Evolutionary conservation across 106 monocot genomes (phyloP), one percentile per base, ranked within the genome.

Genomic region (Acorus calamus): DNA sequence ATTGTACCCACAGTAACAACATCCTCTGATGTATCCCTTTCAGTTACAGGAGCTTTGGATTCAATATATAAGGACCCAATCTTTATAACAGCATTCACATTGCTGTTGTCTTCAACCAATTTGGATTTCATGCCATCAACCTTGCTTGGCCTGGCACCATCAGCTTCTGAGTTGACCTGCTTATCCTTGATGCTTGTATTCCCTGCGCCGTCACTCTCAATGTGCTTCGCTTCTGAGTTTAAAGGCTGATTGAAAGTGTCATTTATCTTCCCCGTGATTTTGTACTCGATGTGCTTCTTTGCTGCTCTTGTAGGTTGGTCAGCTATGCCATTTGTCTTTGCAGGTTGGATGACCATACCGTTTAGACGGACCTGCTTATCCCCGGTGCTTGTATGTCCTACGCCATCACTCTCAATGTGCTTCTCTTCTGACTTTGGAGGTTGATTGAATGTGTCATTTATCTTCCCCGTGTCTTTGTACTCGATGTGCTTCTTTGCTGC

Each of bases 1-100:
- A 81, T 62, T 8, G 84, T 79, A 13, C 84, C 84, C 7, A 84
- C 80, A 50, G 81, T 84, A 11, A 88, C 78, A 44, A 79, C 68
- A 67, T 75, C 73, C 11, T 8, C 54, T 11, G 51, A 7, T 3
- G 57, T 14, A 3, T 7, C 41, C 45, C 43, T 47, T 43, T 41
- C 8, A 5, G n/a, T 53, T 45, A 41, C 58, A 9, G 46, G 3
- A 6, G 7, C n/a, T 46, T 60, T 42, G 63, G 46, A 11, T 11
- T 62, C 65, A 44, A 80, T 49, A 55, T 72, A 60, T 50, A 81
- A 47, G 9, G 75, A 66, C 0, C 61, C 69, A 53, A 77, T 70
- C 67, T 75, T 62, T 51, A 57, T 57, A 7, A 61, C 57, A 7
- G 63, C 52, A 45, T 55, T 55, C 13, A 44, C 13, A 58, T 3